Evolutionary conservation across 176 grass and related monocot genomes (phyloP).

Genomic region (Aegilops bicornis): DNA sequence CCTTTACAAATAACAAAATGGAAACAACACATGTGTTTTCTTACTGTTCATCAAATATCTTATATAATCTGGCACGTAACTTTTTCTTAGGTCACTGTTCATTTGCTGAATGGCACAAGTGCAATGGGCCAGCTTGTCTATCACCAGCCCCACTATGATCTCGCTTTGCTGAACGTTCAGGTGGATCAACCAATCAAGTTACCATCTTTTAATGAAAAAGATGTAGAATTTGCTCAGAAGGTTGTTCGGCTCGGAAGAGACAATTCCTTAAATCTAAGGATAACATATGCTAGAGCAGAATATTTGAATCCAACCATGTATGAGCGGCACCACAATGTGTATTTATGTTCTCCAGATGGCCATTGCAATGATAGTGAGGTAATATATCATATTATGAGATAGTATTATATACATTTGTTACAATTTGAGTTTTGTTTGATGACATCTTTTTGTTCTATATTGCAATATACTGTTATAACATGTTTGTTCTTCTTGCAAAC

Average conservation of each 20-base stretch:
- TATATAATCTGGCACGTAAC: neutral
- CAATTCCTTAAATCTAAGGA: neutral
- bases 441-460: neutral
- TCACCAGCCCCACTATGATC: conserved; percentile 9
- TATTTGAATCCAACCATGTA: neutral
- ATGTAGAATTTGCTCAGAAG: neutral
- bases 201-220: neutral
- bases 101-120: too few relatives aligned
- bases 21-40: neutral
- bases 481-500: neutral
- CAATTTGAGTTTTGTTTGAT: neutral
- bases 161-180: neutral
- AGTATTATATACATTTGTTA: neutral
- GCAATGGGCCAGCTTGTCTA: neutral
- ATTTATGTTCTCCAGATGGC: neutral
- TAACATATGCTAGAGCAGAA: neutral
- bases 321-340: neutral
- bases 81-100: too few relatives aligned
- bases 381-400: neutral
- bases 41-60: neutral
- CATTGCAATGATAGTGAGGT: neutral
- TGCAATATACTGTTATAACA: neutral
- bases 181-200: neutral
- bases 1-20: neutral
- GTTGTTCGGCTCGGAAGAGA: neutral